Conservation (phyloP, 257 asterid species). For the Ligustrum vulgare region DNA sequence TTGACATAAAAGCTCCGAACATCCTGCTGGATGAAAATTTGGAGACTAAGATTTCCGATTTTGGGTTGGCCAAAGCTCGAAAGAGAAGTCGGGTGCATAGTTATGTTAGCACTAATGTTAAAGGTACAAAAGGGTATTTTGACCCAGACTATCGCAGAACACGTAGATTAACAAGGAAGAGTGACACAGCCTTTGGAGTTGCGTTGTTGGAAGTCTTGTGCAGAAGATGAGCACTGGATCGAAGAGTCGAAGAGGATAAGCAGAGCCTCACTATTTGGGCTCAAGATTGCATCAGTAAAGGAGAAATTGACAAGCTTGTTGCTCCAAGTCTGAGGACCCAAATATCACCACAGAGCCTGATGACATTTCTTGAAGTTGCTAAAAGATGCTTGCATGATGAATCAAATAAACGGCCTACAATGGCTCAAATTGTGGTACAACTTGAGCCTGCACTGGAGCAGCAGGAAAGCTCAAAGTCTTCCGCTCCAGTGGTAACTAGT, state of each 20-base stretch:
- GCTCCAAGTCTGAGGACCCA: conserved; percentile 25
- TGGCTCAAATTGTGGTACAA: conserved; percentile 34
- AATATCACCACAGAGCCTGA: conserved; percentile 30
- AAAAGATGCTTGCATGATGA: conserved; percentile 32
- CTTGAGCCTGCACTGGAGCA: conserved; percentile 2
- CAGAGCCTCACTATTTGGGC: conserved; percentile 32
- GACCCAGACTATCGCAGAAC: conserved; percentile 55
- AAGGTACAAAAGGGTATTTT: conserved; percentile 57
- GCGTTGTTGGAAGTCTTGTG: no score
- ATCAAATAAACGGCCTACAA: conserved; percentile 34
- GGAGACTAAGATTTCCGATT: conserved; percentile 58
- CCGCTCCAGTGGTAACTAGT: neutral
- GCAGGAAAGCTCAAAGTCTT: neutral
- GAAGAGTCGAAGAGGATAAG: no score
- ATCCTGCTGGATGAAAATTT: conserved; percentile 52
- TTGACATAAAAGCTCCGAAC: conserved; percentile 57
- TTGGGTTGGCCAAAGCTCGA: conserved; percentile 61
- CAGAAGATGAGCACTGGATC: no score
- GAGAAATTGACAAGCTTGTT: conserved; percentile 29
- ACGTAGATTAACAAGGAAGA: conserved; percentile 23
- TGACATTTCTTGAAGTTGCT: conserved; percentile 28
- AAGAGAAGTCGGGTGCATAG: conserved; percentile 33
- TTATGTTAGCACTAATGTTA: conserved; percentile 48
- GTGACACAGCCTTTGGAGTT: no score
- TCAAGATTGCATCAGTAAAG: conserved; percentile 30